phyloP scores from a whole-genome alignment of 1,284 basidiomycete genomes.

The Pascua guehoae region DNA sequence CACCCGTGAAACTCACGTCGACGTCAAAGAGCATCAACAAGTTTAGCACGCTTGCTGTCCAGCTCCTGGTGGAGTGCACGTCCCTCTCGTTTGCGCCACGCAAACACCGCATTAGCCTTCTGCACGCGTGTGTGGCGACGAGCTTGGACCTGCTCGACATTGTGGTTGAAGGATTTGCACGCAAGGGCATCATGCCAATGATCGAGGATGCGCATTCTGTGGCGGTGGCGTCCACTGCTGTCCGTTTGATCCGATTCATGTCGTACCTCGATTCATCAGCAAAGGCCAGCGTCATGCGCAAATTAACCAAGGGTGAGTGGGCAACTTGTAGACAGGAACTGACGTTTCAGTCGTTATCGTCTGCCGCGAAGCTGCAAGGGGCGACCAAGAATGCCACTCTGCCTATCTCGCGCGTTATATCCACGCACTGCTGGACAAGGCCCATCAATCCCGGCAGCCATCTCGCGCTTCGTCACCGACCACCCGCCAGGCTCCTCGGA shows the following conservation, averaged over 20 bases:
- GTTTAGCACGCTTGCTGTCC: conserved; percentile 15
- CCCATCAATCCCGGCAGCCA: conserved; percentile 15
- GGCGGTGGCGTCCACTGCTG: conserved; percentile 20
- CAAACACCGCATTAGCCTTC: conserved; percentile 17
- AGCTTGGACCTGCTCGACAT: conserved; percentile 19
- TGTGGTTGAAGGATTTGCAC: conserved; percentile 21
- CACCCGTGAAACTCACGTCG: conserved; percentile 14
- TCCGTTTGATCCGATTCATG: conserved; percentile 20
- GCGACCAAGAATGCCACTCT: conserved; percentile 18
- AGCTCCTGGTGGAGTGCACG: conserved; percentile 22
- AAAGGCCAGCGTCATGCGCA: conserved; percentile 15
- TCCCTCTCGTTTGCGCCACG: conserved; percentile 16
- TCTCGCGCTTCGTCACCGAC: conserved; percentile 10
- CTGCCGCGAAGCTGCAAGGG: conserved; percentile 21
- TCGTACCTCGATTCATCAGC: conserved; percentile 18
- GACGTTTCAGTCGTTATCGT: conserved; percentile 19
- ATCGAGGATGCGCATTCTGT: conserved; percentile 26
- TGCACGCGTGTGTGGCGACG: conserved; percentile 18
- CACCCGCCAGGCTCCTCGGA: not conserved
- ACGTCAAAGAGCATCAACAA: conserved; percentile 24
- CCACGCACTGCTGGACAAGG: conserved; percentile 21
- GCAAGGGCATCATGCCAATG: conserved; percentile 25
- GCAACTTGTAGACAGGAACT: not conserved
- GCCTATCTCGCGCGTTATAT: conserved; percentile 22
- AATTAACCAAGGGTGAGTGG: conserved; percentile 16